phyloP scores from a whole-genome alignment of 805 yeast genomes.

The Hermanozyma aechmeae region DNA sequence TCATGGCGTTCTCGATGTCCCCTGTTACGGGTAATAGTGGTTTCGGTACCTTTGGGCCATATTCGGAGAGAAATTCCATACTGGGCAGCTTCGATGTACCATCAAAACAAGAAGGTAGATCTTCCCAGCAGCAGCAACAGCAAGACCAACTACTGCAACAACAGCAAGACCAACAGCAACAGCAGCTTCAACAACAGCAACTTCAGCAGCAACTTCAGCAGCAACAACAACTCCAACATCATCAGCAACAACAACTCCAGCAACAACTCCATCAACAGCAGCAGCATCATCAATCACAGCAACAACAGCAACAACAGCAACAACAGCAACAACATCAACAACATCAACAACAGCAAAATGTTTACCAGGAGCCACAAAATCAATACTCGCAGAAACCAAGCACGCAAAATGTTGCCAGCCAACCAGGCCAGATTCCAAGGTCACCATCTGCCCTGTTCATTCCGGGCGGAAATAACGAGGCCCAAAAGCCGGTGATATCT shows the following conservation, averaged over 20 bases:
- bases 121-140: conserved; percentile 2
- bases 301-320: background rate
- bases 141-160: conserved; percentile 5
- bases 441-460: too few species aligned
- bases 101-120: too few species aligned
- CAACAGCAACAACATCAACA: background rate
- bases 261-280: too few species aligned
- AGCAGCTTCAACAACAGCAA: conserved; percentile 1
- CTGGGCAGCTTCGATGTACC: too few species aligned
- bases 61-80: too few species aligned
- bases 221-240: conserved; percentile 1
- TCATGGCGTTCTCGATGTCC: conserved; percentile 8
- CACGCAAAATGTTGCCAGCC: background rate
- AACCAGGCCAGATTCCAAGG: background rate
- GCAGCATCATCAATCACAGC: too few species aligned
- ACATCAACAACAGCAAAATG: too few species aligned
- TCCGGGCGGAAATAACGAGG: background rate
- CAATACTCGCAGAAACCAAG: background rate
- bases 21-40: conserved; percentile 4
- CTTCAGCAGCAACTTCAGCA: conserved; percentile 1
- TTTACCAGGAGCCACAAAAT: background rate
- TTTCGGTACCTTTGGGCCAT: too few species aligned
- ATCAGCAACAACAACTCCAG: conserved; percentile 9
- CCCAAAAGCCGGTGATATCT: conserved; percentile 32
- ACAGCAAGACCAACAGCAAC: conserved; percentile 1